phyloP scores from a whole-genome alignment of 208 protist genomes.

The Wallacemonas sp. region DNA sequence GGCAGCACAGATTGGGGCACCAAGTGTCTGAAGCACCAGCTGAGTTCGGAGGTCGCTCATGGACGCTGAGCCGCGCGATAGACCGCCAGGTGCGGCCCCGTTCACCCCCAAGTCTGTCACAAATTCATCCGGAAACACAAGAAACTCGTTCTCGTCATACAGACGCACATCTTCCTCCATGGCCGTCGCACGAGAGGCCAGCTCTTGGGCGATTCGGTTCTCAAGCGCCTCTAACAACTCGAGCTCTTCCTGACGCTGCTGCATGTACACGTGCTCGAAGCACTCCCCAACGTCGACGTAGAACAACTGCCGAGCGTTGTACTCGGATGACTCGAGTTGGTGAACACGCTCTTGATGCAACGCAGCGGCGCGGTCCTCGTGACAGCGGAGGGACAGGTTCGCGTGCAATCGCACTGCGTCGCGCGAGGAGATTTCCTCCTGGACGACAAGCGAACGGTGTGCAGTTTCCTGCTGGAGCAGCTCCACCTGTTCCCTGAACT shows the following conservation, averaged over 20 bases:
- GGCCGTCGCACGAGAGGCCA: conserved; percentile 33
- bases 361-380: conserved; percentile 37
- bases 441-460: conserved; percentile 27
- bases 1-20: conserved; percentile 20
- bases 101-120: background rate
- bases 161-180: conserved; percentile 54
- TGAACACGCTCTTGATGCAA: conserved; percentile 33
- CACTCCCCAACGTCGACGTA: conserved; percentile 30
- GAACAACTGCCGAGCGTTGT: conserved; percentile 34
- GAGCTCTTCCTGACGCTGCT: conserved; percentile 39
- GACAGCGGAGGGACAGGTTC: conserved; percentile 29
- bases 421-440: conserved; percentile 39
- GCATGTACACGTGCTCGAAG: conserved; percentile 22
- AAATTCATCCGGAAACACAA: conserved; percentile 10
- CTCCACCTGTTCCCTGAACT: conserved; percentile 20
- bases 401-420: conserved; percentile 26
- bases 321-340: conserved; percentile 41
- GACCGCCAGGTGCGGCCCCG: no score
- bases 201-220: conserved; percentile 46
- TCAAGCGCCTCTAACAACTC: conserved; percentile 21
- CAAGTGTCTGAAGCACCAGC: conserved; percentile 44
- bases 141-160: conserved; percentile 51
- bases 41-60: conserved; percentile 30
- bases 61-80: background rate
- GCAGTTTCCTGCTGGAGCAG: conserved; percentile 29